Base-by-base conservation (phyloP, 352 stramenopile species). In the Phytophthora colocasiae region DNA sequence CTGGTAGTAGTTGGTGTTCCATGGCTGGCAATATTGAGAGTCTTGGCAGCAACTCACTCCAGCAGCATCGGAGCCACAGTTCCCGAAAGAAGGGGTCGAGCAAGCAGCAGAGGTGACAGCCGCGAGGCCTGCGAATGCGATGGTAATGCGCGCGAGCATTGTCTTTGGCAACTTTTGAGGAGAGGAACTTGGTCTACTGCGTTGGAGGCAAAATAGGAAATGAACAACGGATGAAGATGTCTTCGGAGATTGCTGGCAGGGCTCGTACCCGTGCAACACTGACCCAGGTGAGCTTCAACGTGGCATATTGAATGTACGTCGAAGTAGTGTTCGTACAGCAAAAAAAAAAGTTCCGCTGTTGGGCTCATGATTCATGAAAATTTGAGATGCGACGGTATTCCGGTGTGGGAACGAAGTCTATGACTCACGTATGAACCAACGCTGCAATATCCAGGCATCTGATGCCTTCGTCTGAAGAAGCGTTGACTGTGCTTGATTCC, bases 1-100 rank as follows among this genome's bases (percentile, higher is more conserved):
- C 40, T 76, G 68, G 43, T 76, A 76, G 32, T 65, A 76, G 27
- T 53, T 45, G 14, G 46, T n/a, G 58, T 76, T 50, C 68, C 68
- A 76, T 1, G 68, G 65, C 45, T 75, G 67, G 24, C 67, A 75
- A 50, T 73, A 73, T 22, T 66, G 54, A 26, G 24, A n/a, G 17
- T 36, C 55, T 12, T 49, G 57, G 22, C 67, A 75, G 40, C 67
- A 75, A 15, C 36, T 54, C 36, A 34, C 57, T 7, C 61, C 61
- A 7, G 43, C 57, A 26, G 48, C 38, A 38, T 65, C 54, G 0
- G 53, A 69, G n/a, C 62, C 62, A 36, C 62, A 70, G 26, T 43
- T 55, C 10, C 39, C 62, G 32, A 52, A 63, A 1, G 29, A 32
- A 17, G 61, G n/a, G 29, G 51, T 69, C 26, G 48, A 40, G 46